Percentiles rank a stretch among this genome's conserved stretches.
Conservation (phyloP, 2,329 filamentous ascomycete genomes). For the Neofusicoccum parvum region DNA sequence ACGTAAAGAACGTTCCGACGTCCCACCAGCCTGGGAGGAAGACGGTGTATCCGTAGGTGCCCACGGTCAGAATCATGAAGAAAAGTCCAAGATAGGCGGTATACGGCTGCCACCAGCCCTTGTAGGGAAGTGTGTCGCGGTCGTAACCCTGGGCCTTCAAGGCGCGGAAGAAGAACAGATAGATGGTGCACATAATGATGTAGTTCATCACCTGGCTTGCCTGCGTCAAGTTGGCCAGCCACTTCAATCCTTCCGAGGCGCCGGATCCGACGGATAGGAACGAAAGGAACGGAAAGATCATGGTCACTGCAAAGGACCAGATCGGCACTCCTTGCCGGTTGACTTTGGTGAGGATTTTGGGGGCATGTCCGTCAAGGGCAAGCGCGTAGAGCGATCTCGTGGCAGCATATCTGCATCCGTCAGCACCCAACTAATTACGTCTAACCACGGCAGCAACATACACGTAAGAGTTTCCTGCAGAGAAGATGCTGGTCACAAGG, state of each 20-base stretch:
- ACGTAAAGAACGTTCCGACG: conserved; percentile 55
- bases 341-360: conserved; percentile 56
- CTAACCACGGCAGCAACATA: conserved; percentile 26
- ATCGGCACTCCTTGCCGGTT: conserved; percentile 64
- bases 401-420: conserved; percentile 10
- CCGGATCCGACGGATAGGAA: conserved; percentile 37
- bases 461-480: conserved; percentile 54
- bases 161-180: conserved; percentile 57
- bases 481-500: conserved; percentile 50
- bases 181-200: conserved; percentile 58
- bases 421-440: neutral
- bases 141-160: conserved; percentile 49
- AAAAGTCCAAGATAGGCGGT: conserved; percentile 53
- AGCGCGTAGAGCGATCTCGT: conserved; percentile 46
- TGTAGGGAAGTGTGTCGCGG: conserved; percentile 48
- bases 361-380: conserved; percentile 50
- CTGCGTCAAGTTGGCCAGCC: conserved; percentile 55
- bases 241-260: conserved; percentile 35
- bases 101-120: conserved; percentile 53
- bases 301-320: conserved; percentile 57
- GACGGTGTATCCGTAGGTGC: conserved; percentile 57
- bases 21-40: conserved; percentile 52
- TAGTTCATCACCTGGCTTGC: conserved; percentile 65
- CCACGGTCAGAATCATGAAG: conserved; percentile 53
- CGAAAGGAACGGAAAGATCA: conserved; percentile 39